Evolutionary conservation across 1,284 basidiomycete species (phyloP).

Genomic region (Apiotrichum gracile): DNA sequence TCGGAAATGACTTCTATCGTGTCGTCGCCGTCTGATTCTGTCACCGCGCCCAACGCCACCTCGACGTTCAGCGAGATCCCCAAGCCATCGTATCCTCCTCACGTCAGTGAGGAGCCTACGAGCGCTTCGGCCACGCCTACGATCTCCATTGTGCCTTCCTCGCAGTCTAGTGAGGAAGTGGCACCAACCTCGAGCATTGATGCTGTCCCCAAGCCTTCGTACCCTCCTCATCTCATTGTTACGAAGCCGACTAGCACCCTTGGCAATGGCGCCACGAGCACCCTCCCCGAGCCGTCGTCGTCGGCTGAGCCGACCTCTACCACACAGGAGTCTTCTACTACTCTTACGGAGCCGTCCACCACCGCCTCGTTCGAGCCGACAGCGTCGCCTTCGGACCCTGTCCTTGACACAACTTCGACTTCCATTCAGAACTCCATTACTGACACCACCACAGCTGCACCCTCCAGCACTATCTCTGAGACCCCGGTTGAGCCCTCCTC

Average conservation of each 20-base stretch:
- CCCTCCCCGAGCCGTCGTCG: neutral
- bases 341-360: neutral
- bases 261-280: neutral
- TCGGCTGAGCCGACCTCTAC: slow-evolving; percentile 3
- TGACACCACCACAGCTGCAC: neutral
- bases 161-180: no score
- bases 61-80: neutral
- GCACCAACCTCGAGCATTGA: no score
- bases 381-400: neutral
- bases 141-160: no score
- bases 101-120: neutral
- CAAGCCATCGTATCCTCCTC: neutral
- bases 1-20: neutral
- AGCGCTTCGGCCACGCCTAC: neutral
- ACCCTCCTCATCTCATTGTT: neutral
- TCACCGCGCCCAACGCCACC: neutral
- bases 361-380: neutral
- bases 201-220: neutral
- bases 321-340: neutral
- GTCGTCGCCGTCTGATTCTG: neutral
- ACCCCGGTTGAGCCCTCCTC: neutral
- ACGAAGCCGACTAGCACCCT: neutral
- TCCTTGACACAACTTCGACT: neutral
- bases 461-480: neutral
- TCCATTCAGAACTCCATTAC: neutral